Base-by-base conservation (phyloP, 2,329 filamentous ascomycete genomes). In the Cladobotryum protrusum region DNA sequence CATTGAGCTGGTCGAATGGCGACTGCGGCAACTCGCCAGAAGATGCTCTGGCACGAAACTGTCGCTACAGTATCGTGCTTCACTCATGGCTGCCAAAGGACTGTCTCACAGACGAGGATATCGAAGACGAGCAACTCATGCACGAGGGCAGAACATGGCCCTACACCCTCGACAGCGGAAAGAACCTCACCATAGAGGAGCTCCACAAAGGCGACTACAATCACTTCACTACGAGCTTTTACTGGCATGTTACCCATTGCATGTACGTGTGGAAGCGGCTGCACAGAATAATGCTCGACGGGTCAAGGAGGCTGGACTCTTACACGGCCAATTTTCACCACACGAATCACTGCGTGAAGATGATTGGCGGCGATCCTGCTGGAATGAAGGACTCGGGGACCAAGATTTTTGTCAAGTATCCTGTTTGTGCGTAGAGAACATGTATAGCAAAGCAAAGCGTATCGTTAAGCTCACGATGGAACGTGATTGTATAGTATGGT, bases 101-200 rank as follows among this genome's bases (percentile, higher is more conserved):
- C 14, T 59, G 57, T 33, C 52, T 57, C 9, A 54, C 53, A 2
- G 52, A 46, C 4, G 56, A 45, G 19, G 57, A 59, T 44, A 43
- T 50, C 1, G 57, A 58, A 14, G 61, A 63, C 41, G 57, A 57
- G 1, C 51, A 49, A 33, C 35, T 52, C 32, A 61, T 60, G 57
- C 59, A 62, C 40, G 11, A 35, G 3, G 54, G 45, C 24, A 43
- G 48, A 1, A 32, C 34, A 12, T 59, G 56, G 55, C 51, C 41
- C 3, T 59, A 56, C 36, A 43, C 46, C 18, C 46, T 43, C 24
- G 24, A 29, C n/a, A 29, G 40, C 9, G 51, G 52, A 11, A 42
- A 18, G 7, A 56, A 58, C 6, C 33, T 58, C 11, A 57, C 56
- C 11, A 47, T 59, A 46, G 49, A 51, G 5, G 52, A 56, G 36